Evolutionary conservation across 495 filamentous ascomycete species (phyloP).

Genomic region (Echria macrotheca): DNA sequence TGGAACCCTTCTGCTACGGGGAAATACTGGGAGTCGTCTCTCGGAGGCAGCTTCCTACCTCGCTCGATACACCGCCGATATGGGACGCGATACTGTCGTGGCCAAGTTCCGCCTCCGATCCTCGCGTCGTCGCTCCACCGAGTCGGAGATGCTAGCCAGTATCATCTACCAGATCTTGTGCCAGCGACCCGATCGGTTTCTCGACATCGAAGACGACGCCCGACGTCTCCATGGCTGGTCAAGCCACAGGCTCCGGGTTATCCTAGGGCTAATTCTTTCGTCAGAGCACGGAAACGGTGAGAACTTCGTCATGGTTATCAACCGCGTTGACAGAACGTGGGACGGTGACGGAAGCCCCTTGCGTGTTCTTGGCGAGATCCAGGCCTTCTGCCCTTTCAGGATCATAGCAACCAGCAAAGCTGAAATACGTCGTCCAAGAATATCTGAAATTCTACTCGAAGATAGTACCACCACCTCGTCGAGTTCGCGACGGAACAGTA

Average conservation of each 20-base stretch:
- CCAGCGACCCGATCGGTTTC: not conserved
- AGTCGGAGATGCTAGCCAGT: not conserved
- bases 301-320: not conserved
- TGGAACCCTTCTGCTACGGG: not conserved
- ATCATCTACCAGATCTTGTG: slow-evolving; percentile 2
- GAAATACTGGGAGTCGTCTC: not conserved
- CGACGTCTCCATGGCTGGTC: no score
- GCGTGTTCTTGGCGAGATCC: not conserved
- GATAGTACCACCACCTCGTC: no score
- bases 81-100: not conserved
- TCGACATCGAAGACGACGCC: not conserved
- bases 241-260: not conserved
- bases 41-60: not conserved
- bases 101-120: not conserved
- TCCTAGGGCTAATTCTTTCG: not conserved
- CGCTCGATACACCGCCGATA: not conserved
- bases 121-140: not conserved
- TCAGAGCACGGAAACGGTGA: not conserved
- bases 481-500: no score
- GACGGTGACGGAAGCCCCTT: no score
- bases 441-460: not conserved
- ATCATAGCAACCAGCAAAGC: not conserved
- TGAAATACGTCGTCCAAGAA: not conserved
- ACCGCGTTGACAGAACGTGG: not conserved
- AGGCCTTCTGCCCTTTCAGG: not conserved